Evolutionary conservation across 345 rosid genomes (phyloP).

Genomic region (Adansonia digitata): DNA sequence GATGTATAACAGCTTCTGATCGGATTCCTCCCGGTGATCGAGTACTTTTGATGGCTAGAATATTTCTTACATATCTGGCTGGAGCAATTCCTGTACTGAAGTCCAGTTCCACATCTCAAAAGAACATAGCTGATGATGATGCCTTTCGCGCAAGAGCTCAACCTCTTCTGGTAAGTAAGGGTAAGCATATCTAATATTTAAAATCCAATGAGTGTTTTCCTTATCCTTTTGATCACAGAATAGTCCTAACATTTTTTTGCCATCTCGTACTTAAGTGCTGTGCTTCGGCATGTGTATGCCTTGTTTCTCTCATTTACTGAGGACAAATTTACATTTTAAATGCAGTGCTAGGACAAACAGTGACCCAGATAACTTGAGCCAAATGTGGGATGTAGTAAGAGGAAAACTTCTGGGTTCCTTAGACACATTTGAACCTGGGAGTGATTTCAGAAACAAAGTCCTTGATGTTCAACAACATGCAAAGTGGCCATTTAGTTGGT

Average conservation of each 20-base stretch:
- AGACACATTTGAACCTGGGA: slow-evolving; percentile 40
- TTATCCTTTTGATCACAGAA: not conserved
- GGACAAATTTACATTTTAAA: slow-evolving; percentile 14
- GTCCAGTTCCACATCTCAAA: slow-evolving; percentile 29
- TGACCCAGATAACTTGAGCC: slow-evolving; percentile 31
- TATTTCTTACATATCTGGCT: slow-evolving; percentile 75
- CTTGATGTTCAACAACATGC: slow-evolving; percentile 38
- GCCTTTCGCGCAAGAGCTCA: slow-evolving; percentile 29
- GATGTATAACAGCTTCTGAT: slow-evolving; percentile 40
- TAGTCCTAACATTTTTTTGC: not conserved
- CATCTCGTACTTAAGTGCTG: not conserved
- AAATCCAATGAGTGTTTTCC: not conserved
- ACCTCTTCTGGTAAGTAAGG: slow-evolving; percentile 91
- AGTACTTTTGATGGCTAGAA: slow-evolving; percentile 59
- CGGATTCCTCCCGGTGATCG: slow-evolving; percentile 63
- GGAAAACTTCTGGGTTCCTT: slow-evolving; percentile 66
- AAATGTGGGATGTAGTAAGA: slow-evolving; percentile 60
- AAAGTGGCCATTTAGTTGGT: slow-evolving; percentile 55
- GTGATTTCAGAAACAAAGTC: slow-evolving; percentile 33
- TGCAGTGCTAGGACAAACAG: slow-evolving; percentile 37
- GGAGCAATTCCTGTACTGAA: slow-evolving; percentile 62
- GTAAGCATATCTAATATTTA: slow-evolving; percentile 36
- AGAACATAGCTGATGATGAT: slow-evolving; percentile 23
- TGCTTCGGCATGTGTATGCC: not conserved
- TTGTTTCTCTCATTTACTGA: slow-evolving; percentile 9